phyloP scores from a whole-genome alignment of 192 early-diverging fungal genomes.

The Backusella westeae region DNA sequence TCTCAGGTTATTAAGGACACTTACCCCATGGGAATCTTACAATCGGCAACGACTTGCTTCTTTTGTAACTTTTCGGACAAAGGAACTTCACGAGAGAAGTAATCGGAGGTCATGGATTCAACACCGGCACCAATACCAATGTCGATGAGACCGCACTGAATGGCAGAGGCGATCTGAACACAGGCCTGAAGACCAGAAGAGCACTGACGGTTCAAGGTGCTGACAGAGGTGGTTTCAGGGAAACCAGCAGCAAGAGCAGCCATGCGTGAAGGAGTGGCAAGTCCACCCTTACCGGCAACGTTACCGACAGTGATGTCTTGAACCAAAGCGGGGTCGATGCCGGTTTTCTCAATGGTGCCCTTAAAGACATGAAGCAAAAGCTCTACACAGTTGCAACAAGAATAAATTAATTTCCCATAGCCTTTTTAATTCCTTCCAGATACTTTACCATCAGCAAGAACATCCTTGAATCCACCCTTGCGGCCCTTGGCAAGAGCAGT shows the following conservation, averaged over 20 bases:
- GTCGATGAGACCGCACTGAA: constrained; percentile 88
- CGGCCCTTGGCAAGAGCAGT: constrained; percentile 72
- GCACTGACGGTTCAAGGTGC: constrained; percentile 94
- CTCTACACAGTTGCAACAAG: constrained; percentile 38
- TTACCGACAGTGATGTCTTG: constrained; percentile 95
- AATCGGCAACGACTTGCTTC: constrained; percentile 68
- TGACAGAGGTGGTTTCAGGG: constrained; percentile 78
- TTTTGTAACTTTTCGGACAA: constrained; percentile 73
- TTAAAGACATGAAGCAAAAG: constrained; percentile 76
- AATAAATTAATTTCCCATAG: background rate
- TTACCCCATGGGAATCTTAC: constrained; percentile 82
- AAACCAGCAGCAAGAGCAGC: constrained; percentile 91
- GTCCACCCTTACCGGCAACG: constrained; percentile 85
- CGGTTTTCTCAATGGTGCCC: constrained; percentile 53
- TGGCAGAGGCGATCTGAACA: constrained; percentile 82
- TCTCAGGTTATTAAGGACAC: background rate
- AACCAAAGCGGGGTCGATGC: constrained; percentile 64
- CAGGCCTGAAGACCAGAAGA: constrained; percentile 90
- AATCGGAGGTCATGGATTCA: constrained; percentile 91
- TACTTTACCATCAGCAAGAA: constrained; percentile 58
- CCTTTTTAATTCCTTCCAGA: background rate
- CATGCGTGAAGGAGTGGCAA: constrained; percentile 88
- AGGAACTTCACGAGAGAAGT: constrained; percentile 74
- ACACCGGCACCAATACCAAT: constrained; percentile 94
- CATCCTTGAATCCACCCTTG: constrained; percentile 82